Evolutionary conservation across 768 basidiomycete genomes (phyloP).

Genomic region (Tephrocybe sp.): DNA sequence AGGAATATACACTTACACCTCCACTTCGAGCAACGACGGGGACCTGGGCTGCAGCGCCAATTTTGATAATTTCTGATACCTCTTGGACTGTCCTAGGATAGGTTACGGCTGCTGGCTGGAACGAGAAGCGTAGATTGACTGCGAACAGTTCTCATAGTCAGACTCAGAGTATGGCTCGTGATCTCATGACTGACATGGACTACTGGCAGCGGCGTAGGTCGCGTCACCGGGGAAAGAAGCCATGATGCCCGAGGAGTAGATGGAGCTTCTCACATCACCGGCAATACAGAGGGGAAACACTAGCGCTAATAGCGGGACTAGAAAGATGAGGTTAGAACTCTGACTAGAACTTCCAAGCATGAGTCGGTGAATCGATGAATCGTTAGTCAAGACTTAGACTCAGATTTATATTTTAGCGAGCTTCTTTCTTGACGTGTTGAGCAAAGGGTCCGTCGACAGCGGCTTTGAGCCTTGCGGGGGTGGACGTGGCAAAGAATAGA

Average conservation of each 20-base stretch:
- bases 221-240: slow-evolving; percentile 7
- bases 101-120: slow-evolving; percentile 37
- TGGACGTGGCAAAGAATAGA: neutral
- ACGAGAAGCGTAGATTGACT: slow-evolving; percentile 42
- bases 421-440: neutral
- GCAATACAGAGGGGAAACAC: neutral
- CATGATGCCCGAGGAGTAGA: slow-evolving; percentile 1
- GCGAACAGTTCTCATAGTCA: neutral
- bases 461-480: neutral
- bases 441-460: neutral
- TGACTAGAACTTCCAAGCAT: neutral
- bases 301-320: no score
- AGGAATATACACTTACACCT: slow-evolving; percentile 32
- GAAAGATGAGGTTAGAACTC: neutral
- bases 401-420: no score
- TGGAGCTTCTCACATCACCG: neutral
- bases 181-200: slow-evolving; percentile 5
- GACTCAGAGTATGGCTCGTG: no score
- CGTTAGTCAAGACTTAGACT: no score
- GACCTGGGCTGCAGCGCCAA: slow-evolving; percentile 30
- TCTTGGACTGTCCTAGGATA: slow-evolving; percentile 34
- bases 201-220: slow-evolving; percentile 4
- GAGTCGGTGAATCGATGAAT: neutral
- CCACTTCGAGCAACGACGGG: slow-evolving; percentile 45
- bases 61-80: slow-evolving; percentile 35